Evolutionary conservation across 1,284 basidiomycete species (phyloP), one percentile per base, ranked within the genome.

Genomic region (Cryptococcus deneoformans): DNA sequence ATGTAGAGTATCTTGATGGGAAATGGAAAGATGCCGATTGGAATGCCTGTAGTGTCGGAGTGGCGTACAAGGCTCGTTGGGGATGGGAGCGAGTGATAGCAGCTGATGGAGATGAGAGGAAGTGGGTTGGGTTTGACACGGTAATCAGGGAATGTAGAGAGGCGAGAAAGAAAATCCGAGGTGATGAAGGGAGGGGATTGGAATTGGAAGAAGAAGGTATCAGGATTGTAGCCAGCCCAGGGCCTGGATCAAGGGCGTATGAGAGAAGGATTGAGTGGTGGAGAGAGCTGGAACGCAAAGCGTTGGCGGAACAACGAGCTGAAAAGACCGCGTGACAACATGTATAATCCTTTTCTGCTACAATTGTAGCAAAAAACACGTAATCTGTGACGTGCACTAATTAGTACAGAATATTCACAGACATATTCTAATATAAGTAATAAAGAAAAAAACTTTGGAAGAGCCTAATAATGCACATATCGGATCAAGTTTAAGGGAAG

Each of bases 41-140:
- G 66, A 76, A 77, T 52, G 67, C 70, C 8, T 77, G 76, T 56
- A 70, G 67, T 0, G 75, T 77, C 9, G 76, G 76, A 12, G 71
- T 72, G 14, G 76, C 72, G 2, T 77, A 74, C 60, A 75, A 76
- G 52, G 75, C 76, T 1, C 57, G 69, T 44, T 77, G 76, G 76
- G 72, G 72, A 3, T 76, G 65, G 60, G 74, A 71, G 56, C 54
- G 74, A 8, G 43, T 49, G 1, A 20, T 46, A 5, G 58, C 53
- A 3, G 42, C 46, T 4, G 48, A 42, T 16, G 29, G 48, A 4
- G 49, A 53, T 6, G 56, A 50, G 6, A 59, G 66, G 20, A 53
- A 59, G 24, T 53, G 55, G 58, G 50, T 66, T 4, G 53, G 53
- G 3, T 70, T 70, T 34, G 68, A 70, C 24, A 43, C 63, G 29